phyloP scores from a whole-genome alignment of 2,329 filamentous ascomycete genomes.

The Tolypocladium capitatum region DNA sequence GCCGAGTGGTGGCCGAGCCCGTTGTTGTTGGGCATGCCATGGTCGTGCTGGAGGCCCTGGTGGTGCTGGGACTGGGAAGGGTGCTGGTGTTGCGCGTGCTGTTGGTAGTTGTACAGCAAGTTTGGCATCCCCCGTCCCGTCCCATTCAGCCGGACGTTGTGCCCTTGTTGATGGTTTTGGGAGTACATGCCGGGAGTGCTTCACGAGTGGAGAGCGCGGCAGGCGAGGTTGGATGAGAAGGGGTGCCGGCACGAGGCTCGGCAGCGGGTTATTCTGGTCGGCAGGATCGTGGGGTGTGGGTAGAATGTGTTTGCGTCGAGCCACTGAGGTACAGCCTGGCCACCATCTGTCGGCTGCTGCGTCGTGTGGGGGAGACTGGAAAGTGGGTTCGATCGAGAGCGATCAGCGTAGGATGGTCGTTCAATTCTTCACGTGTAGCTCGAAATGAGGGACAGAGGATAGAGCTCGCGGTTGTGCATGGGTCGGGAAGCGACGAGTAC shows the following conservation, averaged over 20 bases:
- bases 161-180: conserved; percentile 58
- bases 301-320: conserved; percentile 2
- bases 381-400: conserved; percentile 3
- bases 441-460: conserved; percentile 16
- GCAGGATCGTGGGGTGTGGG: conserved; percentile 6
- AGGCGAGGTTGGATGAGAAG: conserved; percentile 1
- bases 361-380: conserved; percentile 1
- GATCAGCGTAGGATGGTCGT: conserved; percentile 9
- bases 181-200: conserved; percentile 51
- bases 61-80: conserved; percentile 54
- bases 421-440: conserved; percentile 18
- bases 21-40: conserved; percentile 39
- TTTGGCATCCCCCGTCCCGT: conserved; percentile 42
- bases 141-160: conserved; percentile 61
- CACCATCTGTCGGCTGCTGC: conserved; percentile 12
- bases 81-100: conserved; percentile 46
- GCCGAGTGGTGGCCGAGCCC: conserved; percentile 32
- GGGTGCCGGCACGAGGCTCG: conserved; percentile 16
- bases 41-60: conserved; percentile 45
- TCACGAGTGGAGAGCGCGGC: conserved; percentile 6
- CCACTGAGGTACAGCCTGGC: conserved; percentile 5
- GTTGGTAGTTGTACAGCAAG: conserved; percentile 59
- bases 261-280: conserved; percentile 10
- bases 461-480: conserved; percentile 27
- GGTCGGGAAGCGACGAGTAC: conserved; percentile 12